Base-by-base conservation (phyloP, 768 basidiomycete species). In the Tubosaeta brunneosetosa region DNA sequence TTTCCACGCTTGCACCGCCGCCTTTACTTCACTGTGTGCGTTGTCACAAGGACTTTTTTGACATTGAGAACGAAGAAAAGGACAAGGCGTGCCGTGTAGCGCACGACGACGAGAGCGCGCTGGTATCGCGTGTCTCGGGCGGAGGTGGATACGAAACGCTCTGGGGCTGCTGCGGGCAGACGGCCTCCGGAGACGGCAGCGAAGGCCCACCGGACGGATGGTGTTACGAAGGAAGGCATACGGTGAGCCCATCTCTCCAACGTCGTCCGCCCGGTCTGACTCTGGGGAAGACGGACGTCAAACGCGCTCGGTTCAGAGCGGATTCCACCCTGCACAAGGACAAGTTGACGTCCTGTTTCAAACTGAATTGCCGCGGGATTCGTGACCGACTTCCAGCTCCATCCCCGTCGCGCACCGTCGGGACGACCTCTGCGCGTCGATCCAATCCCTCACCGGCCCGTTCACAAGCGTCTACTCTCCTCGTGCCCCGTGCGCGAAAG, bases 171-270 rank as follows among this genome's bases (percentile, higher is more conserved):
- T 91, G 88, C 66, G 85, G 80, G 8, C 74, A 77, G 61, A 84
- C 79, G 0, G 84, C 83, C 6, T 83, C 88, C 25, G 88, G 88
- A 0, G 82, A 85, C 56, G 88, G 89, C 1, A 85, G 88, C 55
- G 85, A 85, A 71, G 88, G 88, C 0, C 88, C 89, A 1, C 89
- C 88, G 1, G 86, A 89, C 63, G 89, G 88, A 1, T 91, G 87
- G 87, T 91, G 88, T 61, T 91, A 89, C 60, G 88, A 91, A 65
- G 88, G 88, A 4, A 80, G 77, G 66, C 88, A 91, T 65, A 90
- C 88, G 8, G 82, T 77, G 40, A 52, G 62, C 46, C 17, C 14
- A 12, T 25, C 50, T 44, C 26, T 50, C 12, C 37, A 22, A 25
- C 6, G 19, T 29, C 22, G 3, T 7, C n/a, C 4, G 14, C 26